A percentile compares a stretch with the other conserved stretches of the same genome.
These are phyloP conservation scores for Saturnispora serradocipensis DNA, from an alignment of 805 yeast species.

Conservation along the genomic window DNA sequence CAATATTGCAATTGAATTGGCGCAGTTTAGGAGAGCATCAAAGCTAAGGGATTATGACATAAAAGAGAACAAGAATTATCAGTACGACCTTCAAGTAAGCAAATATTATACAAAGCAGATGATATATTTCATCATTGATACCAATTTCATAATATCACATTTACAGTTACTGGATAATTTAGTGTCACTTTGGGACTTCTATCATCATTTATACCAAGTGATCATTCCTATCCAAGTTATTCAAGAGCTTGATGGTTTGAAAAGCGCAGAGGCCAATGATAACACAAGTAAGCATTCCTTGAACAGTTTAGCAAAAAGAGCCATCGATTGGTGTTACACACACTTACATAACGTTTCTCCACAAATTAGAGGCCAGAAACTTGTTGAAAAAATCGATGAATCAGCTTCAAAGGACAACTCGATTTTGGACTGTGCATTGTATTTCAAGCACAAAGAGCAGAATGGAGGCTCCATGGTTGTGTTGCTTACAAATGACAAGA, in stretches of 20 bases:
- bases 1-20: slow-evolving; percentile 1
- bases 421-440: slow-evolving; percentile 76
- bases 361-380: slow-evolving; percentile 56
- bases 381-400: slow-evolving; percentile 42
- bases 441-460: slow-evolving; percentile 33
- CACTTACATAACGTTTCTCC: slow-evolving; percentile 43
- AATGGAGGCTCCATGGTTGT: slow-evolving; percentile 37
- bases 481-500: slow-evolving; percentile 72
- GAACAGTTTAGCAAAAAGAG: slow-evolving; percentile 48
- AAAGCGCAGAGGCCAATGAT: slow-evolving; percentile 29
- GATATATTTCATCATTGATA: slow-evolving; percentile 54
- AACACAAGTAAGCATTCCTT: slow-evolving; percentile 10
- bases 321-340: slow-evolving; percentile 68
- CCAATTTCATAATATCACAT: slow-evolving; percentile 74
- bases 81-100: not conserved
- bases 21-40: not conserved
- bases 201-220: slow-evolving; percentile 35
- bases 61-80: not conserved
- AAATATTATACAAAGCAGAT: not conserved
- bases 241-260: slow-evolving; percentile 77
- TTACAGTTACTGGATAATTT: slow-evolving; percentile 48
- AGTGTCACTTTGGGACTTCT: slow-evolving; percentile 26
- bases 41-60: no score
- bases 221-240: slow-evolving; percentile 66
- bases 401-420: slow-evolving; percentile 60